These are phyloP conservation scores for Penicillium tannophilum DNA, from an alignment of 495 filamentous ascomycete species.

Conservation along the genomic window DNA sequence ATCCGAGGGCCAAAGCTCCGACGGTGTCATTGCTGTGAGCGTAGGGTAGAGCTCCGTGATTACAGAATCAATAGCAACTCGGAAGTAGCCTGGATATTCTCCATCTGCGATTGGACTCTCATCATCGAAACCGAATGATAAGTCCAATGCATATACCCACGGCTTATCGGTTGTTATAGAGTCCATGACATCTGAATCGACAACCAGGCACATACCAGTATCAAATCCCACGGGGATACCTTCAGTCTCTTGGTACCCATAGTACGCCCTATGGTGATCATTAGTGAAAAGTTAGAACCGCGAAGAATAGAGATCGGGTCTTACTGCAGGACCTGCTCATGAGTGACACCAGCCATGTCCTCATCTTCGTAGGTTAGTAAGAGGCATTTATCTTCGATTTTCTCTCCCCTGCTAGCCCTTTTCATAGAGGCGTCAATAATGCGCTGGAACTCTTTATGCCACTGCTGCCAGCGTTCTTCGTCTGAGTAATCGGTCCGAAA, in stretches of 20 bases:
- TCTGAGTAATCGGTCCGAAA: slow-evolving; percentile 8
- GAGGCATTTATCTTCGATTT: slow-evolving; percentile 9
- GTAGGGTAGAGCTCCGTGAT: slow-evolving; percentile 7
- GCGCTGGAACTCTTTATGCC: background rate
- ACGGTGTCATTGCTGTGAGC: slow-evolving; percentile 5
- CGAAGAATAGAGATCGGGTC: background rate
- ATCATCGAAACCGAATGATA: background rate
- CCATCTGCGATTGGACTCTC: background rate
- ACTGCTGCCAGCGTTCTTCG: slow-evolving; percentile 1
- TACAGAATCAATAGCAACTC: slow-evolving; percentile 4
- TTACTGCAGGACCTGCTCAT: slow-evolving; percentile 4
- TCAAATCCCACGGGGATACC: slow-evolving; percentile 2
- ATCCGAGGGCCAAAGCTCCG: slow-evolving; percentile 6
- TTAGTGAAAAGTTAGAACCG: too few relatives aligned
- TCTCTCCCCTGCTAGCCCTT: background rate
- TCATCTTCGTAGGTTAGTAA: background rate
- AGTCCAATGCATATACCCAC: slow-evolving; percentile 7
- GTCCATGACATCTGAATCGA: slow-evolving; percentile 1
- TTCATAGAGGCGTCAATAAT: background rate
- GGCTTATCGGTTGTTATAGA: slow-evolving; percentile 2
- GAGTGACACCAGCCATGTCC: slow-evolving; percentile 3
- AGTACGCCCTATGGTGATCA: slow-evolving; percentile 4
- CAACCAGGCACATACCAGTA: slow-evolving; percentile 6
- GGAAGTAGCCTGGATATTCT: slow-evolving; percentile 10
- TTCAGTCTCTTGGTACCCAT: slow-evolving; percentile 1